Evolutionary conservation across 2,329 filamentous ascomycete species (phyloP), one percentile per base, ranked within the genome.

Genomic region (Phoma sp.): DNA sequence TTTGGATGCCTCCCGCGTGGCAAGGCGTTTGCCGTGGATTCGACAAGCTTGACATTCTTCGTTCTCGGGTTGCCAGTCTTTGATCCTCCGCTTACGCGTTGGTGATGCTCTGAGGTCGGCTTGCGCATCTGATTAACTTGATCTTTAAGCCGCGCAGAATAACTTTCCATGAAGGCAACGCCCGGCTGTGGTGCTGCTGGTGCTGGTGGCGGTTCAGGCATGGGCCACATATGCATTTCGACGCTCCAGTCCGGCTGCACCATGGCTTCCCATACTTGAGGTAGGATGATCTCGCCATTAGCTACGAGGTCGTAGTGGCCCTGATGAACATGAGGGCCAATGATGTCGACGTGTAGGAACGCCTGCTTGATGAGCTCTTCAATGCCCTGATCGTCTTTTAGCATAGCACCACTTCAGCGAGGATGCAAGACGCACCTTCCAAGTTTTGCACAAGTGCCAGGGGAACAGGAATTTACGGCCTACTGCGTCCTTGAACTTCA

Each of bases 301-400:
- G 79, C 78, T 11, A 77, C 71, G 25, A 81, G 74, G 49, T 81
- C 78, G 65, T 80, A 81, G 56, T 79, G 76, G 25, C 78, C 77
- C 51, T 76, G 71, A 28, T 76, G 73, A 5, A 81, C 77, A 50
- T 79, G 77, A 32, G 75, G 73, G 29, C 77, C 75, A 21, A 81
- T 75, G 23, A 74, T 68, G 43, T 80, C 79, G 25, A 80, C 74
- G 56, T 80, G 77, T 17, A 77, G 61, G 65, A 81, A 81, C 15
- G 79, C 79, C 65, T 81, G 78, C 58, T 78, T 77, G 71, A 81
- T 80, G 42, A 81, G 70, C 25, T 71, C 69, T 59, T 80, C 77
- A 78, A 81, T 80, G 28, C 78, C 78, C 72, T 80, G 70, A n/a
- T n/a, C n/a, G n/a, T n/a, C n/a, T n/a, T n/a, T n/a, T 90, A 90